phyloP scores from a whole-genome alignment of 139 green algal genomes.

The Trebouxia sp. region DNA sequence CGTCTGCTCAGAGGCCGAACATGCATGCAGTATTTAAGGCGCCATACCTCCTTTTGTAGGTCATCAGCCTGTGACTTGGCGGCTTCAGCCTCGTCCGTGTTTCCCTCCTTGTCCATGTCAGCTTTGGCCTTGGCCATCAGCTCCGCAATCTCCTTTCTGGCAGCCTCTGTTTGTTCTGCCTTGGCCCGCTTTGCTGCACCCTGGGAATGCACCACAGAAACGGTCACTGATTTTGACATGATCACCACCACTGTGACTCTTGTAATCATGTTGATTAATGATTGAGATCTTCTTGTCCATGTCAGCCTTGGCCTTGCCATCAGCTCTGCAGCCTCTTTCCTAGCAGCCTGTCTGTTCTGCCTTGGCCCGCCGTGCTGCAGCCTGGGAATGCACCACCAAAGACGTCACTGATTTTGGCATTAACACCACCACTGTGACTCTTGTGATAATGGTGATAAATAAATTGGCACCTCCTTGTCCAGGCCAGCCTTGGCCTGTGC shows the following conservation, averaged over 20 bases:
- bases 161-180: constrained; percentile 45
- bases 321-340: constrained; percentile 65
- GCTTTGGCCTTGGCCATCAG: constrained; percentile 50
- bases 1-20: too few relatives aligned
- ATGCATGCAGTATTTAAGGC: too few relatives aligned
- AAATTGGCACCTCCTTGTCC: too few relatives aligned
- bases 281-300: constrained; percentile 39
- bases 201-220: constrained; percentile 19
- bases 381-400: constrained; percentile 16
- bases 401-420: too few relatives aligned
- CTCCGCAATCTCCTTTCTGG: constrained; percentile 66
- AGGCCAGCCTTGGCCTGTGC: constrained; percentile 46
- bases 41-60: constrained; percentile 16
- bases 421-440: too few relatives aligned
- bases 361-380: constrained; percentile 24
- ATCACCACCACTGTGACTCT: too few relatives aligned
- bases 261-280: too few relatives aligned
- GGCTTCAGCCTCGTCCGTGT: background rate
- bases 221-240: too few relatives aligned
- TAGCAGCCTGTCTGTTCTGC: constrained; percentile 43
- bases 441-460: too few relatives aligned
- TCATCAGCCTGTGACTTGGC: background rate
- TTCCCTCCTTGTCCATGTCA: constrained; percentile 37
- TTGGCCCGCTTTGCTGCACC: constrained; percentile 25
- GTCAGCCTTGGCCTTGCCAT: constrained; percentile 50